Conservation (phyloP, 805 yeast species). For the Cyberlindnera suaveolens region DNA sequence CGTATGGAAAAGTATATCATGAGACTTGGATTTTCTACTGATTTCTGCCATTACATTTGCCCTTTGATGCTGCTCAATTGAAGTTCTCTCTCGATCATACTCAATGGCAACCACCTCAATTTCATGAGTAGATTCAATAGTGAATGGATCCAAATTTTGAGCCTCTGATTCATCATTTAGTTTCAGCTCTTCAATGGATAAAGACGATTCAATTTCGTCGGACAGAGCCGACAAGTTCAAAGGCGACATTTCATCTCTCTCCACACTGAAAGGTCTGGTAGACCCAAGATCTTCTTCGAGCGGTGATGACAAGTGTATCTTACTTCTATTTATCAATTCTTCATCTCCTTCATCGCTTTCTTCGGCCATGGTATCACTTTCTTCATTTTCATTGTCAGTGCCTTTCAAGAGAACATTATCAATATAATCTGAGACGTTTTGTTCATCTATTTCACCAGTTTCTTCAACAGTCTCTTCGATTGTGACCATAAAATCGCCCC, state of each 20-base stretch:
- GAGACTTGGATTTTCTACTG: too few species aligned
- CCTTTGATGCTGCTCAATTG: not conserved
- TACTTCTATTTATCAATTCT: too few species aligned
- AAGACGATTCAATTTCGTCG: conserved; percentile 11
- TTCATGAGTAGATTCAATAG: conserved; percentile 11
- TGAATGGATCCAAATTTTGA: conserved; percentile 5
- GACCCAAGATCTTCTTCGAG: too few species aligned
- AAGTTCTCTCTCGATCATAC: not conserved
- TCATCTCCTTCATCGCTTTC: too few species aligned
- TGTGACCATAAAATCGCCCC: not conserved
- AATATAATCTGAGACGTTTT: not conserved
- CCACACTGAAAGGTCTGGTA: too few species aligned
- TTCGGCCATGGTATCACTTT: not conserved
- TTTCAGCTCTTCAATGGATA: not conserved
- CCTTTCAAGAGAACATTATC: too few species aligned
- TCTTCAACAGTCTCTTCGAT: not conserved
- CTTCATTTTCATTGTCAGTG: not conserved
- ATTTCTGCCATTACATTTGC: not conserved
- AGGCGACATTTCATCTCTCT: too few species aligned
- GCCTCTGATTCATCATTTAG: not conserved
- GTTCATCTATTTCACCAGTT: not conserved
- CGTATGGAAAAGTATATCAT: too few species aligned
- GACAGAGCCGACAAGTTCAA: conserved; percentile 10
- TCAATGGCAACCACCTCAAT: conserved; percentile 5
- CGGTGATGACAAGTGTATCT: too few species aligned